Evolutionary conservation across 305 asterid genomes (phyloP).

Genomic region (Fraxinus paxiana): DNA sequence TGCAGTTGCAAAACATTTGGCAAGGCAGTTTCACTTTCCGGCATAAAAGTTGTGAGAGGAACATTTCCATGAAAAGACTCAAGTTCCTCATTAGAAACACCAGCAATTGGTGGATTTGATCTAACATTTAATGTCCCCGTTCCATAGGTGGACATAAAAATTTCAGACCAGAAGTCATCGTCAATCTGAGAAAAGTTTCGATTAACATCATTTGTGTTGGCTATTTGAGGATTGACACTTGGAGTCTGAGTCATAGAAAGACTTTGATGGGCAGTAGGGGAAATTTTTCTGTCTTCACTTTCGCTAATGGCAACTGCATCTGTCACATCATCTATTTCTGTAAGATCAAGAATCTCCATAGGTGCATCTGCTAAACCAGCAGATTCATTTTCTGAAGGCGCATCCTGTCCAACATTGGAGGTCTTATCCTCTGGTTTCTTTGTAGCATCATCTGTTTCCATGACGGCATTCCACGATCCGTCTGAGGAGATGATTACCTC

Average conservation of each 20-base stretch:
- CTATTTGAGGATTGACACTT: slow-evolving; percentile 13
- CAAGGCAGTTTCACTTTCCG: slow-evolving; percentile 33
- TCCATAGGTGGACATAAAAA: slow-evolving; percentile 42
- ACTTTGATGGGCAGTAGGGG: slow-evolving; percentile 20
- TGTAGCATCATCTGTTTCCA: slow-evolving; percentile 43
- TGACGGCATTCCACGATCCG: slow-evolving; percentile 74
- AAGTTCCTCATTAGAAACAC: slow-evolving; percentile 23
- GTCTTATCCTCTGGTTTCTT: slow-evolving; percentile 39
- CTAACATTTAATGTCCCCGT: slow-evolving; percentile 27
- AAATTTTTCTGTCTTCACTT: slow-evolving; percentile 46
- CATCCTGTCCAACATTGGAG: slow-evolving; percentile 30
- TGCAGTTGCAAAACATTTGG: slow-evolving; percentile 39
- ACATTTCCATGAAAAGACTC: slow-evolving; percentile 32
- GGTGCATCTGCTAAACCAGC: slow-evolving; percentile 24
- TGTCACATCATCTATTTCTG: slow-evolving; percentile 50
- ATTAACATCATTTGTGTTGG: slow-evolving; percentile 28
- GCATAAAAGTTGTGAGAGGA: slow-evolving; percentile 29
- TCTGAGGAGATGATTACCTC: slow-evolving; percentile 63
- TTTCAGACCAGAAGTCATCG: slow-evolving; percentile 54
- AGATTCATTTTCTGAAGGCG: slow-evolving; percentile 30
- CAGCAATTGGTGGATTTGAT: slow-evolving; percentile 28
- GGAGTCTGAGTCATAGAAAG: slow-evolving; percentile 24
- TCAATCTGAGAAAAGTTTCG: slow-evolving; percentile 28
- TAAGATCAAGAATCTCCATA: slow-evolving; percentile 56
- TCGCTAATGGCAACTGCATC: slow-evolving; percentile 28